A percentile compares a stretch with the other conserved stretches of the same genome.
phyloP scores from a whole-genome alignment of 2,329 filamentous ascomycete genomes.

The Pezicula neosporulosa region DNA sequence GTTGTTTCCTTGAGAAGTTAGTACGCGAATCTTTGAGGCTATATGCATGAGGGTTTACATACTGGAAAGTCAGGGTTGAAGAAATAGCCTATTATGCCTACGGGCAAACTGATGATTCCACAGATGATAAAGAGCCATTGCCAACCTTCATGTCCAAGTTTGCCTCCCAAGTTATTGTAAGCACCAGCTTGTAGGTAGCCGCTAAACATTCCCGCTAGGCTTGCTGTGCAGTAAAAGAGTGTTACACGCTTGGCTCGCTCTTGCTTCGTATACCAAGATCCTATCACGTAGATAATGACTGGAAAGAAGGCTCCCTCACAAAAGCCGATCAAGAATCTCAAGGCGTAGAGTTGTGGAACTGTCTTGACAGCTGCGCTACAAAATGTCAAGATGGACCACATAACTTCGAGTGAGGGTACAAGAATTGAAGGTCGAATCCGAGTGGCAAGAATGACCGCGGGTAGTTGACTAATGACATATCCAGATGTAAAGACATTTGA shows the following conservation, averaged over 20 bases:
- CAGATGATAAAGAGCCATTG: conserved; percentile 47
- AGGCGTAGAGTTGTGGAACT: conserved; percentile 34
- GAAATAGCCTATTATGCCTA: conserved; percentile 48
- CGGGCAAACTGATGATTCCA: conserved; percentile 49
- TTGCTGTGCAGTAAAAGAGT: conserved; percentile 49
- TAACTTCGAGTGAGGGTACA: conserved; percentile 15
- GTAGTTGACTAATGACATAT: conserved; percentile 19
- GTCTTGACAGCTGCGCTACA: conserved; percentile 22
- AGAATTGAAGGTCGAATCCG: conserved; percentile 21
- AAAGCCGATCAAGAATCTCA: conserved; percentile 41
- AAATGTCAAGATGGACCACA: conserved; percentile 22
- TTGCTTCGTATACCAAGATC: conserved; percentile 39
- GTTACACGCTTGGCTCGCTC: conserved; percentile 52
- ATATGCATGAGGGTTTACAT: no score
- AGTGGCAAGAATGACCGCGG: conserved; percentile 17
- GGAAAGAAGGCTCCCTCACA: conserved; percentile 22
- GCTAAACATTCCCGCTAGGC: conserved; percentile 43
- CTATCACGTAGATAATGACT: conserved; percentile 36
- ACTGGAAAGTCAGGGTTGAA: conserved; percentile 37
- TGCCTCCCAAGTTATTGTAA: conserved; percentile 34
- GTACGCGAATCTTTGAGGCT: no score
- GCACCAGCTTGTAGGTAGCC: conserved; percentile 40
- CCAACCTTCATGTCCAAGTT: conserved; percentile 35
- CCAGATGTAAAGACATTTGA: conserved; percentile 48
- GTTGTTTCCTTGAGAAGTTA: conserved; percentile 23